Conservation (phyloP, 768 basidiomycete species). For the Trametes elegans region DNA sequence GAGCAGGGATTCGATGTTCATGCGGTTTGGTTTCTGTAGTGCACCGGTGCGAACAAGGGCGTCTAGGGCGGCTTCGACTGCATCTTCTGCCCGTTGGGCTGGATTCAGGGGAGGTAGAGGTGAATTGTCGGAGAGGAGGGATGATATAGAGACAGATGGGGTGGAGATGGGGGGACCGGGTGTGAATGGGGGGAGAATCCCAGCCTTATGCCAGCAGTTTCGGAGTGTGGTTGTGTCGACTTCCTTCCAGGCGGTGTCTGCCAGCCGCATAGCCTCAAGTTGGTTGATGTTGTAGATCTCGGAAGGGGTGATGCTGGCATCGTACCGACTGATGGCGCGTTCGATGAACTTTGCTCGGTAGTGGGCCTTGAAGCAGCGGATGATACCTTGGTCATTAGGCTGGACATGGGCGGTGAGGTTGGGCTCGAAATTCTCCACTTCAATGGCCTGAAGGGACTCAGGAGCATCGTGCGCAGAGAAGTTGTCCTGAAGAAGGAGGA, state of each 20-base stretch:
- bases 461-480: conserved; percentile 29
- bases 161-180: background rate
- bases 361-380: conserved; percentile 36
- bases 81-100: background rate
- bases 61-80: background rate
- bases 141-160: conserved; percentile 2
- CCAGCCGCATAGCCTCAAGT: conserved; percentile 36
- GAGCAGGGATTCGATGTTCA: background rate
- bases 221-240: conserved; percentile 30
- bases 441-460: conserved; percentile 4
- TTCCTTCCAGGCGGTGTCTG: conserved; percentile 31
- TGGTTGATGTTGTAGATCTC: conserved; percentile 38
- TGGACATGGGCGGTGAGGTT: conserved; percentile 40
- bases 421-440: conserved; percentile 26
- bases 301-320: background rate
- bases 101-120: too few species aligned
- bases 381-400: conserved; percentile 37
- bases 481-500: conserved; percentile 33
- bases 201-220: conserved; percentile 38
- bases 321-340: conserved; percentile 11
- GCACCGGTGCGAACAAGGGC: background rate
- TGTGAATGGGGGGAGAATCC: conserved; percentile 18
- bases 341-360: conserved; percentile 30
- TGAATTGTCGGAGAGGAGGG: background rate
- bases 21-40: background rate